These are phyloP conservation scores for Trichoderma simmonsii DNA, from an alignment of 2,329 filamentous ascomycete species.

Conservation along the genomic window DNA sequence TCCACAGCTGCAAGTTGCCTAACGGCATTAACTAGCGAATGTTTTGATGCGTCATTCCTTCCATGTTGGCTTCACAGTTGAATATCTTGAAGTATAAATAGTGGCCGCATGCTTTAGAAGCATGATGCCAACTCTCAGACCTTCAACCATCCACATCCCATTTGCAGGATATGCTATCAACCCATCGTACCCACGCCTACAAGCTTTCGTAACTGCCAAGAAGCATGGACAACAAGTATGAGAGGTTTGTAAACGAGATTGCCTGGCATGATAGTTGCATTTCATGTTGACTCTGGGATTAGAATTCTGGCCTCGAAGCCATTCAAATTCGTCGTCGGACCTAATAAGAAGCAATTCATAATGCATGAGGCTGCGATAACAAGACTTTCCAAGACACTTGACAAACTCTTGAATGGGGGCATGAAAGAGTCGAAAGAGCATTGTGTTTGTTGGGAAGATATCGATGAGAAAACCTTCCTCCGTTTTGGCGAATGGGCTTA, in stretches of 20 bases:
- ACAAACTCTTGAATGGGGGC: neutral
- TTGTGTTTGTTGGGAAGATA: neutral
- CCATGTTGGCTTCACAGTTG: neutral
- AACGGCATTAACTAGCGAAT: neutral
- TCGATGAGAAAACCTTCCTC: neutral
- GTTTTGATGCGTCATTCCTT: neutral
- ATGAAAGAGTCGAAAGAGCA: neutral
- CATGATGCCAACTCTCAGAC: neutral
- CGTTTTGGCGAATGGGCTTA: neutral
- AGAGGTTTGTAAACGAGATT: neutral
- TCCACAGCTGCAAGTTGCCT: neutral
- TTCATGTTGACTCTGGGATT: neutral
- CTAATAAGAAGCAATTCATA: neutral
- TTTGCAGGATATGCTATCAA: too few relatives aligned
- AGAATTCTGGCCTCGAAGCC: neutral
- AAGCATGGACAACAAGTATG: neutral
- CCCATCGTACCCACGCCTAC: neutral
- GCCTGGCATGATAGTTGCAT: neutral
- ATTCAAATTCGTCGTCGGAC: neutral
- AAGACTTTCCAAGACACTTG: neutral
- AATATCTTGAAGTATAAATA: neutral
- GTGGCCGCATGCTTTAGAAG: neutral
- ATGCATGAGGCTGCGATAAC: neutral
- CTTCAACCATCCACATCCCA: too few relatives aligned
- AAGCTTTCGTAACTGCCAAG: neutral